Percentiles rank a stretch among this genome's conserved stretches.
Evolutionary conservation across 306 rosid species (phyloP).

Genomic region (Cucumis hystrix): DNA sequence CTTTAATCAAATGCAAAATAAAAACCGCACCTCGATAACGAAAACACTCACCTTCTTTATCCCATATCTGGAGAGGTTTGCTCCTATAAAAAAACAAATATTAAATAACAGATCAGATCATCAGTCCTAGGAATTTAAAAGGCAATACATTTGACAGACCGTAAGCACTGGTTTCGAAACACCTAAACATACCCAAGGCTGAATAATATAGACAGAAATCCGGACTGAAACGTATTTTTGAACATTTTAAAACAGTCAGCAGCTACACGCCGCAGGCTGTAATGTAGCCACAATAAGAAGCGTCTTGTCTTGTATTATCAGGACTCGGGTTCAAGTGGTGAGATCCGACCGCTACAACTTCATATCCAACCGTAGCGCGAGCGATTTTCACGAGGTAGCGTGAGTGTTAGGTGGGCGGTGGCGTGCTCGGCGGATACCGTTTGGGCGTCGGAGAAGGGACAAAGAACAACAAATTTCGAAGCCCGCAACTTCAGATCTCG

Average conservation of each 20-base stretch:
- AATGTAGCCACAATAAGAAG: not conserved
- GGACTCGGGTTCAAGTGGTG: too few species aligned
- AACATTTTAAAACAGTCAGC: conserved; percentile 43
- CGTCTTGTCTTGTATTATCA: not conserved
- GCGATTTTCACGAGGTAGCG: too few species aligned
- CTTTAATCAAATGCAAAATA: not conserved
- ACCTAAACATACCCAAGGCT: conserved; percentile 67
- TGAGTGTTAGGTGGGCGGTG: too few species aligned
- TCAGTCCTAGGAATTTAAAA: not conserved
- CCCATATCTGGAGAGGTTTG: conserved; percentile 98
- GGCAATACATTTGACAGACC: not conserved
- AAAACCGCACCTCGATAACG: not conserved
- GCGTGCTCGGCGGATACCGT: too few species aligned
- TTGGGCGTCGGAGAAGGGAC: too few species aligned
- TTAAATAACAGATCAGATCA: not conserved
- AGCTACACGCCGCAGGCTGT: conserved; percentile 10
- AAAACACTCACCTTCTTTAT: conserved; percentile 68
- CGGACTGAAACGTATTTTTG: conserved; percentile 96
- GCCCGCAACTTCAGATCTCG: too few species aligned
- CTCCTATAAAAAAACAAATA: conserved; percentile 33
- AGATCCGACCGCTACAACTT: too few species aligned
- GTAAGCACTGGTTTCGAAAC: not conserved
- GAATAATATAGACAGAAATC: conserved; percentile 83
- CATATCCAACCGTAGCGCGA: too few species aligned
- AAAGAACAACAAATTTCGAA: too few species aligned